Evolutionary conservation across 1,284 basidiomycete genomes (phyloP), one percentile per base, ranked within the genome.

Genomic region (Mycosarcoma maydis): DNA sequence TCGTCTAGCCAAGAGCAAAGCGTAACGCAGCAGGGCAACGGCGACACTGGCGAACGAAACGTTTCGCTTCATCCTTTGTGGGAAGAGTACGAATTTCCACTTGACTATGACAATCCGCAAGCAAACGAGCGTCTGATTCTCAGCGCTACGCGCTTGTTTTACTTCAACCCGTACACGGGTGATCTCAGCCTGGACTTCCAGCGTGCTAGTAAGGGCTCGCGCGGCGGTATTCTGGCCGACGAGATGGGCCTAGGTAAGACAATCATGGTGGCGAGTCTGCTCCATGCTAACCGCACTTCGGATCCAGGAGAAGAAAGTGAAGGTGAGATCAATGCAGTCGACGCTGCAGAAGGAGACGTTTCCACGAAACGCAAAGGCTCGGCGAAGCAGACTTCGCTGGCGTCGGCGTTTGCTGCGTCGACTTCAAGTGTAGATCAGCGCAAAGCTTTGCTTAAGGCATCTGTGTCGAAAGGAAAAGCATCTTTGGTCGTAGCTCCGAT

Each of bases 401-500:
- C 70, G 0, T 61, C 73, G 10, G 76, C 75, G 0, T 78, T 80
- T 36, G 71, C 68, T 13, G 66, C 72, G 3, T 54, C 58, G 22
- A 20, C 32, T 8, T 57, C 65, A 19, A 41, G 41, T 22, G 52
- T 32, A 17, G 47, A 64, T 22, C 41, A 46, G 33, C 44, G 58
- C 7, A 47, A 51, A 39, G 62, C 64, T 2, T 30, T 70, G 37
- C 69, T 59, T 32, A 69, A 54, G 29, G 58, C 73, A 4, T 65
- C 62, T 0, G 54, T 71, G 13, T 48, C 71, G 14, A 55, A 58
- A 22, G 69, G 64, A 19, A 62, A 49, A 24, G 77, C 92, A 0
- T 98, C 94, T 2, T 84, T 98, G 0, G 91, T 98, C 38, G 90
- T 98, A 17, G 93, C 92, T 16, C 95, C 95, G 0, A 92, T 96